Evolutionary conservation across 495 filamentous ascomycete genomes (phyloP), one percentile per base, ranked within the genome.

Genomic region (Xylaria castorea): DNA sequence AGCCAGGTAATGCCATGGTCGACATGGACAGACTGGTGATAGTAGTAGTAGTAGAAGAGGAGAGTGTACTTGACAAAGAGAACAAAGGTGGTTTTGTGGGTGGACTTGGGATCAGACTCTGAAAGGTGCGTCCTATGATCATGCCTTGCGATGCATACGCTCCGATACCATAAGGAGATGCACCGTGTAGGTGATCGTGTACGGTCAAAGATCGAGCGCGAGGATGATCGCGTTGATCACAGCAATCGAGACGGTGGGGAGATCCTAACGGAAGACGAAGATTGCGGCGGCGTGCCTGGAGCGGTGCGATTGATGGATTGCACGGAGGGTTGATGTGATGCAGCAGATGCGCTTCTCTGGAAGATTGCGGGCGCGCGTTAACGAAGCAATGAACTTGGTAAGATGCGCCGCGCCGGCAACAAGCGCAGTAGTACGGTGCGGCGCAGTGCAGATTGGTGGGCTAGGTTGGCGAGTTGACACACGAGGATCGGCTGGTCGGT

Each of bases 181-280:
- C 67, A 65, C 72, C 8, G 65, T 32, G 71, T 51, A 22, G 58
- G 58, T 75, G 66, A 71, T 38, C 72, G 76, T 68, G 72, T 51
- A 20, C 64, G 66, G 66, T 68, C 71, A 66, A 68, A 63, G 66
- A 70, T 46, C 50, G 64, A 66, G 60, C n/a, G 42, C 60, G 72
- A 74, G 74, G 80, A 75, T 77, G 83, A 83, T 84, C 81, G 83
- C 81, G 82, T 79, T 81, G 81, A 83, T 84, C 81, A 80, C 78
- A 69, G 66, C 71, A 77, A 57, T 74, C 75, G 73, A 74, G 76
- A 73, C 32, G 70, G 73, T 63, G 72, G 58, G 73, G 75, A 58
- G 53, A 32, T 30, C 8, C 53, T 32, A 3, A 57, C 16, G 25
- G 53, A 27, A 57, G 53, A 32, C 30, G 71, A 66, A 69, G 55